Conservation (phyloP, 441 rosid species). For the Geranium incanum region DNA sequence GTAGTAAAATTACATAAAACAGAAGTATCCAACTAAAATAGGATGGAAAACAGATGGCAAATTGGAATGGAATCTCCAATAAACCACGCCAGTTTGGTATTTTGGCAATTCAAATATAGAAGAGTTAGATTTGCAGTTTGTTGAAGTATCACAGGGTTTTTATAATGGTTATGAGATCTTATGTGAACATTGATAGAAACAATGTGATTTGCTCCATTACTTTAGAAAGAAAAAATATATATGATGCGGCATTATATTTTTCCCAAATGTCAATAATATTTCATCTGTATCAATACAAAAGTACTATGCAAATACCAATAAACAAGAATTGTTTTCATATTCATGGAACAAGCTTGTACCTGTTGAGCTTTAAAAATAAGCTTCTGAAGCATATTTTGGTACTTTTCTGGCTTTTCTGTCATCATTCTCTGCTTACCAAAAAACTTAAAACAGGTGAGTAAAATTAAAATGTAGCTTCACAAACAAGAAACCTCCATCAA, state of each 20-base stretch:
- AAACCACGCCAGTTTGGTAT: too few species aligned
- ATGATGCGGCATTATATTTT: background rate
- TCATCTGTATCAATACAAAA: slow-evolving; percentile 1
- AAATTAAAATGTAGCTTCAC: slow-evolving; percentile 10
- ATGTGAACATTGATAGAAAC: background rate
- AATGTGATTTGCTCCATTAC: background rate
- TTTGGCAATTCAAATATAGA: too few species aligned
- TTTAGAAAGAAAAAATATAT: background rate
- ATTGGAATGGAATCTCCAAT: background rate
- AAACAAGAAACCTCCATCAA: slow-evolving; percentile 8
- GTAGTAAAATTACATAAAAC: too few species aligned
- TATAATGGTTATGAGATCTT: background rate
- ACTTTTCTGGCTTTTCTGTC: slow-evolving; percentile 91
- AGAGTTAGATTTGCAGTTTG: too few species aligned
- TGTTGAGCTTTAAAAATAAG: slow-evolving; percentile 95
- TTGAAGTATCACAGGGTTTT: background rate
- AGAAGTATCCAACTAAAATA: too few species aligned
- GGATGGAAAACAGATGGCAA: background rate
- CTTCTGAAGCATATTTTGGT: slow-evolving; percentile 93
- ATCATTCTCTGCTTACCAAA: slow-evolving; percentile 77
- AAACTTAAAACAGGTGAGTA: slow-evolving; percentile 22
- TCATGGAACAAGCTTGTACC: slow-evolving; percentile 33
- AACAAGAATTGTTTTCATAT: background rate
- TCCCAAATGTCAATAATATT: background rate
- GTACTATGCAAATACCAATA: background rate